These are phyloP conservation scores for Plenodomus tracheiphilus DNA, from an alignment of 2,329 filamentous ascomycete genomes.

Conservation along the genomic window DNA sequence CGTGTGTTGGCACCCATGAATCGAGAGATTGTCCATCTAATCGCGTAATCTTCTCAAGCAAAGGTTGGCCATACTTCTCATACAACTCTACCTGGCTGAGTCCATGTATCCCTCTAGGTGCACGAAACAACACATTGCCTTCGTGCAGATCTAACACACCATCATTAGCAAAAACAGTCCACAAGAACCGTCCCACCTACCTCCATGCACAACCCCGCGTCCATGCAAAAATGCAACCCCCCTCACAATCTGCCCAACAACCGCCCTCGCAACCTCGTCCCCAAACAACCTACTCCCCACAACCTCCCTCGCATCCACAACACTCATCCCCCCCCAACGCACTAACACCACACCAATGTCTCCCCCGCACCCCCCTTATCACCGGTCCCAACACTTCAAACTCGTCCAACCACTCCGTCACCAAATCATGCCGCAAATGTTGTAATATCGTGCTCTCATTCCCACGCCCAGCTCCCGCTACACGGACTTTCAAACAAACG, in stretches of 20 bases:
- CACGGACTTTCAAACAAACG: constrained; percentile 12
- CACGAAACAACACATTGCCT: constrained; percentile 11
- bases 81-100: constrained; percentile 9
- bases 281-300: constrained; percentile 5
- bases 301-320: constrained; percentile 12
- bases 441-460: constrained; percentile 7
- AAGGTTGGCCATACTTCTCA: constrained; percentile 9
- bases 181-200: too few species aligned
- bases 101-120: constrained; percentile 8
- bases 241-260: constrained; percentile 13
- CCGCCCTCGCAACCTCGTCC: constrained; percentile 10
- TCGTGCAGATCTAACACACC: constrained; percentile 14
- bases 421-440: constrained; percentile 3
- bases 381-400: constrained; percentile 40
- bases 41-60: constrained; percentile 7
- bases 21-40: constrained; percentile 9
- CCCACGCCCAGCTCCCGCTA: constrained; percentile 5
- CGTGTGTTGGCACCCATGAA: constrained; percentile 13
- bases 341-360: constrained; percentile 44
- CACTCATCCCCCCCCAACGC: constrained; percentile 34
- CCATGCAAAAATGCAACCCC: constrained; percentile 14
- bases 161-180: too few species aligned
- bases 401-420: constrained; percentile 27
- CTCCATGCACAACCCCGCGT: constrained; percentile 14
- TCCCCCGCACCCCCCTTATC: constrained; percentile 19